Conservation (phyloP, 768 basidiomycete species). For the Phylloporus rhodoxanthus region DNA sequence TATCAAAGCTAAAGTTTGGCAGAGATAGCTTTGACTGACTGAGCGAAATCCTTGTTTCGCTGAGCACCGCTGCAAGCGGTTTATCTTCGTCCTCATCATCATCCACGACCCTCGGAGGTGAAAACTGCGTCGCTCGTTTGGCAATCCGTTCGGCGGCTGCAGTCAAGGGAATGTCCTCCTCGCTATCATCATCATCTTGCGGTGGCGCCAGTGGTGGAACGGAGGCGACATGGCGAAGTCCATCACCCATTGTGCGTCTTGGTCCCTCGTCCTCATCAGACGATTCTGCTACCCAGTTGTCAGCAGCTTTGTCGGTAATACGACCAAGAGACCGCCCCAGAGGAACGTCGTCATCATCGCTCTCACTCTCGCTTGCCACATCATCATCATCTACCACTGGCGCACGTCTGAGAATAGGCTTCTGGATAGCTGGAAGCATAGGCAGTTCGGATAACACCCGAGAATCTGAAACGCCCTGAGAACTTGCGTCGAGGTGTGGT, state of each 20-base stretch:
- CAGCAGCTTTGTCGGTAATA: conserved; percentile 18
- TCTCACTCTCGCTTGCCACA: conserved; percentile 48
- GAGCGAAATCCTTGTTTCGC: conserved; percentile 39
- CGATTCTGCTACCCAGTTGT: conserved; percentile 47
- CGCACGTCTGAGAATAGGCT: conserved; percentile 27
- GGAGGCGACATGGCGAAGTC: conserved; percentile 39
- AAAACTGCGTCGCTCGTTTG: conserved; percentile 36
- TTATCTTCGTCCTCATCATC: conserved; percentile 54
- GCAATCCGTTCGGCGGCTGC: conserved; percentile 54
- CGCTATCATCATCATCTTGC: conserved; percentile 49
- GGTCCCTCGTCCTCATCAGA: conserved; percentile 59
- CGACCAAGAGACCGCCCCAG: conserved; percentile 16
- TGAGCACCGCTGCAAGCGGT: conserved; percentile 59
- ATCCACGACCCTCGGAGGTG: conserved; percentile 24
- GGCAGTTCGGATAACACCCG: conserved; percentile 23
- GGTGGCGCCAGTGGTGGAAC: not conserved
- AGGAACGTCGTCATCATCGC: conserved; percentile 36
- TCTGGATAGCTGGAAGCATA: conserved; percentile 33
- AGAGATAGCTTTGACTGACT: conserved; percentile 41
- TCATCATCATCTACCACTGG: conserved; percentile 36
- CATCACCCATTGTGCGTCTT: conserved; percentile 53
- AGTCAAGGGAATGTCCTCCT: conserved; percentile 76
- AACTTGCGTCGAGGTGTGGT: conserved; percentile 28
- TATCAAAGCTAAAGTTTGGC: conserved; percentile 40
- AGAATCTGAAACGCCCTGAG: conserved; percentile 24